Evolutionary conservation across 1,284 basidiomycete genomes (phyloP), one percentile per base, ranked within the genome.

Genomic region (Cryptococcus sp.): DNA sequence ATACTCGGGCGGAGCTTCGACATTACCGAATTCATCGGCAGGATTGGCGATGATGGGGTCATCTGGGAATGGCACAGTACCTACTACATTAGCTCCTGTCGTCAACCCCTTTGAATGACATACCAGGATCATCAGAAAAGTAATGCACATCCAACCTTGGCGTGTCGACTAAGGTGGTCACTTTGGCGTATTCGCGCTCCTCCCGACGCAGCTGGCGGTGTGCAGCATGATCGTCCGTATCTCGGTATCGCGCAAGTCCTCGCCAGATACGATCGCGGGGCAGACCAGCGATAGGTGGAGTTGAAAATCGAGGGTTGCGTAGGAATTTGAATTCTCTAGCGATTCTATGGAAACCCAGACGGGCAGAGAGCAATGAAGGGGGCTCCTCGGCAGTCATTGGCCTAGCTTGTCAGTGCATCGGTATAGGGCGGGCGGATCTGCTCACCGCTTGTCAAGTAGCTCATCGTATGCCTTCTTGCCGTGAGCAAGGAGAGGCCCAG

Each of bases 1-100:
- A 86, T 91, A 96, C 66, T 96, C 89, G 11, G 92, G 92, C n/a
- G 87, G 79, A 18, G 85, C 69, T 63, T 88, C 91, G 1, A 88
- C 85, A 64, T 94, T 94, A 1, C 88, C 90, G 46, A 91, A 79
- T 60, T 90, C 85, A 62, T 82, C 79, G n/a, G 54, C 56, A 16
- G 36, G 36, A 14, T 64, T 64, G 46, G 71, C 64, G 10, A 80
- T 72, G 47, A 81, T 79, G 19, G 76, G 59, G 16, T 75, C 77
- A 41, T 77, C 71, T 1, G 67, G 58, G 3, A 66, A 34, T 34
- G 72, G 73, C 1, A 76, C 64, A 51, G 68, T 61, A 2, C 77
- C 76, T 39, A 55, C 7, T 66, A 63, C 39, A 22, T 46, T 54
- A 21, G 85, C 83, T 23, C 18, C 14, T 14, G n/a, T 4, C 28